phyloP scores from a whole-genome alignment of 176 grass and related monocot species.

The Bromus sterilis region DNA sequence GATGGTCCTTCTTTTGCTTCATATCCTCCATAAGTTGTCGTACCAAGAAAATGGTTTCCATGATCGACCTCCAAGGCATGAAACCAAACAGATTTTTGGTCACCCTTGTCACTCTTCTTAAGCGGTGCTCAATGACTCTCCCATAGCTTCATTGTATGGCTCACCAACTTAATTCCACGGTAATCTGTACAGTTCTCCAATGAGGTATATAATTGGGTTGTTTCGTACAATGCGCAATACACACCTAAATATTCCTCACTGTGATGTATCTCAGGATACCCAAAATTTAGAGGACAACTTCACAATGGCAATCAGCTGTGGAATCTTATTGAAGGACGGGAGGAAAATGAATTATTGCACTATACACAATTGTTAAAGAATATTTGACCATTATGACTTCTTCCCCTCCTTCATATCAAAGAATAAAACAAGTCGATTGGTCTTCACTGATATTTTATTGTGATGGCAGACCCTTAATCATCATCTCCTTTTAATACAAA shows the following conservation, averaged over 20 bases:
- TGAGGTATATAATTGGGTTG: slow-evolving; percentile 2
- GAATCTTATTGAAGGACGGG: slow-evolving; percentile 81
- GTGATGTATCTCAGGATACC: slow-evolving; percentile 62
- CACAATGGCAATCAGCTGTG: slow-evolving; percentile 68
- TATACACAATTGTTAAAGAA: slow-evolving; percentile 97
- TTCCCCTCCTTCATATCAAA: slow-evolving; percentile 3
- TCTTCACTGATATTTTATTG: not conserved
- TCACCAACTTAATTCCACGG: too few relatives aligned
- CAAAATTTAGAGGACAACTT: slow-evolving; percentile 85
- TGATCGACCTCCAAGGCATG: too few relatives aligned
- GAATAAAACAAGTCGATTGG: not conserved
- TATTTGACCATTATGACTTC: not conserved
- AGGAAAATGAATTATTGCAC: slow-evolving; percentile 68
- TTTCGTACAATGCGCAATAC: not conserved
- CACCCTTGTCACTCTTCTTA: too few relatives aligned
- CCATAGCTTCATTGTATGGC: too few relatives aligned
- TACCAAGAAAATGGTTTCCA: too few relatives aligned
- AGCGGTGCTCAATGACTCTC: too few relatives aligned
- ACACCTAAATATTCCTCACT: not conserved
- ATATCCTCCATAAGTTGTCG: too few relatives aligned
- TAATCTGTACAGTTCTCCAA: too few relatives aligned
- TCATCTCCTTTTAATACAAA: not conserved
- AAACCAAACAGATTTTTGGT: too few relatives aligned
- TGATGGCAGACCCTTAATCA: not conserved
- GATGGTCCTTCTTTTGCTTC: too few relatives aligned